Conservation (phyloP, 495 filamentous ascomycete genomes). For the Lasiosphaeria hispida region DNA sequence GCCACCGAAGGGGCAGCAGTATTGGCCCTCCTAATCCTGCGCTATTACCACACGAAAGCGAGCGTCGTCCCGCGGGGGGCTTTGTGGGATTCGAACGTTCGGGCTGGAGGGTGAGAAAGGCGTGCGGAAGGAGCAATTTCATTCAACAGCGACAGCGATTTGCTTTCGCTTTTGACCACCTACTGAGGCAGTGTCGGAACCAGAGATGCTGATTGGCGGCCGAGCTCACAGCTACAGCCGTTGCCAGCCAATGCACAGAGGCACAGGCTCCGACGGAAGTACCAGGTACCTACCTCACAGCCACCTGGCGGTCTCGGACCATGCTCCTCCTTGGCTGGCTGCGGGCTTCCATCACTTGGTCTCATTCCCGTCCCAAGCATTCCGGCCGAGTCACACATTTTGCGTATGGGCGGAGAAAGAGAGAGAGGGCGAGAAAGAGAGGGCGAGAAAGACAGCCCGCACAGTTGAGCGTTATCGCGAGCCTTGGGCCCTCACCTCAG, state of each 20-base stretch:
- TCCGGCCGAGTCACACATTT: not conserved
- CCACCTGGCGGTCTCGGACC: not conserved
- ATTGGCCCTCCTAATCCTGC: no score
- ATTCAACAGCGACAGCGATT: not conserved
- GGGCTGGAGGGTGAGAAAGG: not conserved
- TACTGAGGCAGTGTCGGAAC: constrained; percentile 9
- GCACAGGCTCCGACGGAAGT: not conserved
- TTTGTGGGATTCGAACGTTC: not conserved
- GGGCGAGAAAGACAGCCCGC: no score
- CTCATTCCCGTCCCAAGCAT: not conserved
- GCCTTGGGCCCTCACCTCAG: no score
- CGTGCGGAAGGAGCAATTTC: not conserved
- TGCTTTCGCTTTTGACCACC: not conserved
- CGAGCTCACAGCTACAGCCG: not conserved
- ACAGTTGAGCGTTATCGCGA: no score
- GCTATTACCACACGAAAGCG: no score
- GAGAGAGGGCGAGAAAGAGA: no score
- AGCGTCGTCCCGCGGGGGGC: no score
- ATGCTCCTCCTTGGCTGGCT: constrained; percentile 3
- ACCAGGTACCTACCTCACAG: not conserved
- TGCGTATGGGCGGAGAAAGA: not conserved
- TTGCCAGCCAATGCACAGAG: not conserved
- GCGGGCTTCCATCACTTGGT: constrained; percentile 6
- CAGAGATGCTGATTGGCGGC: not conserved
- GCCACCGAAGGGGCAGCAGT: not conserved